Percentiles rank a stretch among this genome's conserved stretches.
Evolutionary conservation across 139 green algal species (phyloP).

Genomic region (Haematococcus sp.): DNA sequence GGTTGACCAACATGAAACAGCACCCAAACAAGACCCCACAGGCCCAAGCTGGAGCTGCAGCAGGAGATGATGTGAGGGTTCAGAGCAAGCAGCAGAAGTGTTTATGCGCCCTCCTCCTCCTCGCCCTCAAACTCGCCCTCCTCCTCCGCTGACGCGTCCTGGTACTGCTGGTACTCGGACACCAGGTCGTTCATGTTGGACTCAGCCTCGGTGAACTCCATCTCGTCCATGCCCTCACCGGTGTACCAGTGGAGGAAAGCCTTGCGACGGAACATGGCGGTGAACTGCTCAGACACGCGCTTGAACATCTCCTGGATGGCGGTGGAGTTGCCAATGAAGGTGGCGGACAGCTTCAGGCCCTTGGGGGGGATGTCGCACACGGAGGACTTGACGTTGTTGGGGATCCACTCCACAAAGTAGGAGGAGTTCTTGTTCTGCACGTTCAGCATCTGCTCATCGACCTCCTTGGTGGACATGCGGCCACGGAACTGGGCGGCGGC

Average conservation of each 20-base stretch:
- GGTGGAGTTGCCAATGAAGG: conserved; percentile 96
- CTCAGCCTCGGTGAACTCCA: conserved; percentile 99
- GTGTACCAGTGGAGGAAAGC: conserved; percentile 98
- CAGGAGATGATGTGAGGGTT: too few relatives aligned
- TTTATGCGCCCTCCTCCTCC: conserved; percentile 60
- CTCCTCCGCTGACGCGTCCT: conserved; percentile 94
- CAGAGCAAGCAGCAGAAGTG: too few relatives aligned
- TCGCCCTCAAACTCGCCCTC: conserved; percentile 66
- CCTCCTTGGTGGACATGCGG: conserved; percentile 87
- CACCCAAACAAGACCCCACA: too few relatives aligned
- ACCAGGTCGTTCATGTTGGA: conserved; percentile 98
- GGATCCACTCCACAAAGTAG: conserved; percentile 99
- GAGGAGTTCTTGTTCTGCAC: conserved; percentile 96
- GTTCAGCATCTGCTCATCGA: conserved; percentile 97
- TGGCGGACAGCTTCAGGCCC: conserved; percentile 93
- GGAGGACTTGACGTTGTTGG: conserved; percentile 97
- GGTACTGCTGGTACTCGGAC: conserved; percentile 99
- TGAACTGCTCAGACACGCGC: conserved; percentile 94
- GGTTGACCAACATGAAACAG: too few relatives aligned
- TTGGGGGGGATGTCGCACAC: conserved; percentile 96
- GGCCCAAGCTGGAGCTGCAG: too few relatives aligned
- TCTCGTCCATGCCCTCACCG: conserved; percentile 99
- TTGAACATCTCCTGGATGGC: conserved; percentile 95
- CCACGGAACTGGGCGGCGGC: conserved; percentile 66
- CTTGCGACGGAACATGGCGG: conserved; percentile 96